Conservation (phyloP, 2,329 filamentous ascomycete species). For the Nigrospora osmanthi region DNA sequence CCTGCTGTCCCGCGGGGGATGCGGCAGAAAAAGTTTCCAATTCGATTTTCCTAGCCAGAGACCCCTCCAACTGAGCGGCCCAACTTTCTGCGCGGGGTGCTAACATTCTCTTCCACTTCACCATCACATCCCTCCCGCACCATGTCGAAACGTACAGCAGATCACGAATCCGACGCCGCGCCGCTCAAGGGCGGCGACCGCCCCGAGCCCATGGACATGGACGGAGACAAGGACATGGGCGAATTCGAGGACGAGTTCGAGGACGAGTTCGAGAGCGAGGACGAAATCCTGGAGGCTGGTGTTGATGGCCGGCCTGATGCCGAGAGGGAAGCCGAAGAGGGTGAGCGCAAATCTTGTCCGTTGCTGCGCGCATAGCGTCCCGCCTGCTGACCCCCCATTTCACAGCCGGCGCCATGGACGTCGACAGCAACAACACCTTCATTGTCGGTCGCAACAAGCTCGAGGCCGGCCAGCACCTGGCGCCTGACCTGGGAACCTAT, state of each 20-base stretch:
- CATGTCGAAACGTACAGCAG: conserved; percentile 56
- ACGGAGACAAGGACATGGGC: conserved; percentile 54
- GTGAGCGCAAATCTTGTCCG: conserved; percentile 8
- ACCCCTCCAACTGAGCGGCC: too few species aligned
- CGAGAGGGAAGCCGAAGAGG: conserved; percentile 84
- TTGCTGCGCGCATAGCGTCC: not conserved
- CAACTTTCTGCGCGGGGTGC: too few species aligned
- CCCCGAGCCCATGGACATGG: conserved; percentile 59
- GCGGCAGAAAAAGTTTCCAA: too few species aligned
- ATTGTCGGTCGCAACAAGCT: conserved; percentile 92
- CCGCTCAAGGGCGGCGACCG: conserved; percentile 52
- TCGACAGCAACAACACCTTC: conserved; percentile 71
- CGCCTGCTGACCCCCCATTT: conserved; percentile 8
- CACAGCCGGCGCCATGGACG: conserved; percentile 69
- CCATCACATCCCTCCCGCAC: not conserved
- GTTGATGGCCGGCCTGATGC: conserved; percentile 89
- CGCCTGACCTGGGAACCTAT: conserved; percentile 90
- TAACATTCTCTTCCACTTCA: too few species aligned
- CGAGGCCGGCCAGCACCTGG: conserved; percentile 81
- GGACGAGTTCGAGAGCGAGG: conserved; percentile 79
- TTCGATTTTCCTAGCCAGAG: too few species aligned
- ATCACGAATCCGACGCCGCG: conserved; percentile 13
- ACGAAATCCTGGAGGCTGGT: conserved; percentile 90
- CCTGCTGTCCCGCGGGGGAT: too few species aligned
- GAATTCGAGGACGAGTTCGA: conserved; percentile 96